Evolutionary conservation across 176 grass and related monocot genomes (phyloP), one percentile per base, ranked within the genome.

Genomic region (Bothriochloa decipiens): DNA sequence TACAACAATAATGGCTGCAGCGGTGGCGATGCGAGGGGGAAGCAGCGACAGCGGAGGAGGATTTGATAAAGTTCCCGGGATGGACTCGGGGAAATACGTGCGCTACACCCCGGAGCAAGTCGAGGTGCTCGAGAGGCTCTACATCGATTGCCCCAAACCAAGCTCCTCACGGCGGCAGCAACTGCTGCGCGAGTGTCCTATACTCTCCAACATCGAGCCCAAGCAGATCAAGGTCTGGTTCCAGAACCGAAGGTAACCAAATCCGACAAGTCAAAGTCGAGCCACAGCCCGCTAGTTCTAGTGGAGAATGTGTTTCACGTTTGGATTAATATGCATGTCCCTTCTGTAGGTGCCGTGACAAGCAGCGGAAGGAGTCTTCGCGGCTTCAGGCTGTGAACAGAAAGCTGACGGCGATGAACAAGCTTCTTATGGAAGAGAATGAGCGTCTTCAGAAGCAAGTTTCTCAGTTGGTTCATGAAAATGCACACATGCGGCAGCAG

Each of bases 171-270:
- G 96, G 11, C 67, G 96, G 0, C 96, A 99, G 79, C 96, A 96
- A 55, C 57, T 99, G 78, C 81, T 99, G 62, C 91, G 96, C 6
- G 96, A 99, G 80, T 99, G 96, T 41, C 93, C 88, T 0, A 84
- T 96, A 35, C 91, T 99, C 25, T 68, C 89, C 23, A 94, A 99
- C 86, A 99, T 99, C 11, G 96, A 99, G 86, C 89, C 89, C 0
- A 99, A 93, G 78, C 96, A 99, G 83, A 96, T 99, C 88, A 99
- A 99, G n/a, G 96, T 99, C 26, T 99, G 96, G 96, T 99, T 99
- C 61, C 96, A 99, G 65, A 99, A 99, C 76, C 87, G 96, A 92
- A 99, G 96, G 96, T 98, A 90, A 85, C 41, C 29, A 40, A 1
- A 37, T 17, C 22, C 3, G 41, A 18, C 55, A 53, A 13, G 9